These are phyloP conservation scores for Penicillium sp. DNA, from an alignment of 2,329 filamentous ascomycete genomes.

Conservation along the genomic window DNA sequence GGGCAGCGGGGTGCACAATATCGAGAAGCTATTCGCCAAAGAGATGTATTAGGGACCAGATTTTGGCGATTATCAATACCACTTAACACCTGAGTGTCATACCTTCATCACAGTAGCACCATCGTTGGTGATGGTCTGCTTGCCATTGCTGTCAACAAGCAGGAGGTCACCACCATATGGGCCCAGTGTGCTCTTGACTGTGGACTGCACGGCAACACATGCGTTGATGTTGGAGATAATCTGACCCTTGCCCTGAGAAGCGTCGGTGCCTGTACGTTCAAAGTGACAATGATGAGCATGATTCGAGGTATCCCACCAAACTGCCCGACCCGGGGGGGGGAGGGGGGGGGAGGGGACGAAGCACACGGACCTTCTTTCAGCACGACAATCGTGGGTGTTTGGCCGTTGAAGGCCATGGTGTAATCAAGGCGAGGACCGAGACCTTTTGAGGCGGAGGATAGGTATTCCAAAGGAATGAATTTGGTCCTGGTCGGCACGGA, in stretches of 20 bases:
- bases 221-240: constrained; percentile 98
- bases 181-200: constrained; percentile 92
- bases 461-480: constrained; percentile 25
- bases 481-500: constrained; percentile 29
- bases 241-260: constrained; percentile 95
- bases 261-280: constrained; percentile 75
- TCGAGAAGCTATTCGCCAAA: constrained; percentile 73
- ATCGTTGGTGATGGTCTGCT: constrained; percentile 98
- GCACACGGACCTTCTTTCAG: constrained; percentile 82
- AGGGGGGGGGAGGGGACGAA: constrained; percentile 25
- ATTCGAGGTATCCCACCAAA: constrained; percentile 24
- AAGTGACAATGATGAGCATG: constrained; percentile 30
- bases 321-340: too few species aligned
- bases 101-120: constrained; percentile 99
- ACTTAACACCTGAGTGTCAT: constrained; percentile 24
- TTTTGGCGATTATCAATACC: background rate
- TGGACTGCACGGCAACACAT: constrained; percentile 91
- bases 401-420: constrained; percentile 92
- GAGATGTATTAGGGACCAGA: constrained; percentile 8
- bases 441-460: constrained; percentile 21
- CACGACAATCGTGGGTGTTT: constrained; percentile 97
- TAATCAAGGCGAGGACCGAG: constrained; percentile 28
- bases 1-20: constrained; percentile 95
- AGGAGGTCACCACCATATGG: constrained; percentile 96
- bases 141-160: constrained; percentile 93